These are phyloP conservation scores for Euphrasia arctica DNA, from an alignment of 305 asterid species.

Conservation along the genomic window DNA sequence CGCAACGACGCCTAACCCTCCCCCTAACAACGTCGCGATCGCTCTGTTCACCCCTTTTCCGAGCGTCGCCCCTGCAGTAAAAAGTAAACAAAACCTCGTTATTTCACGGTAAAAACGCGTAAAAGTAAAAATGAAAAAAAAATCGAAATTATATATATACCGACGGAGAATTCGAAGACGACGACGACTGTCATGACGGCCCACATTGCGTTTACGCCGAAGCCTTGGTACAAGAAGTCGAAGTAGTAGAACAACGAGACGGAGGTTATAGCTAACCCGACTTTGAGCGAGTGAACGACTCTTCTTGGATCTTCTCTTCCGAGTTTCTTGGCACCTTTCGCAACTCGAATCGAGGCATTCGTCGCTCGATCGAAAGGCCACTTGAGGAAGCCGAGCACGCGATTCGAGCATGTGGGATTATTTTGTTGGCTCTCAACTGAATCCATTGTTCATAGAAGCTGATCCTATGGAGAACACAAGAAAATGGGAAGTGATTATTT, in stretches of 20 bases:
- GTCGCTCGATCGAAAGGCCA: no score
- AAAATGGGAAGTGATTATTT: no score
- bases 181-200: constrained; percentile 56
- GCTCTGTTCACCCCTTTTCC: constrained; percentile 57
- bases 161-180: constrained; percentile 46
- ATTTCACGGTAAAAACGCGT: no score
- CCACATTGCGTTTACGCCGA: constrained; percentile 62
- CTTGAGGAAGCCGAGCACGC: no score
- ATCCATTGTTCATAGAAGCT: no score
- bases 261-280: constrained; percentile 49
- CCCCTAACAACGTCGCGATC: constrained; percentile 57
- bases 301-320: constrained; percentile 72
- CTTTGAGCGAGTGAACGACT: constrained; percentile 54
- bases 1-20: constrained; percentile 38
- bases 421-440: no score
- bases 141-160: constrained; percentile 25
- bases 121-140: no score
- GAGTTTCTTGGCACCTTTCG: constrained; percentile 26
- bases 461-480: no score
- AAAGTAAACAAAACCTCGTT: no score
- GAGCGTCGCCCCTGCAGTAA: constrained; percentile 51
- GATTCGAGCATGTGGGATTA: no score
- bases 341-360: no score
- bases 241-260: constrained; percentile 60
- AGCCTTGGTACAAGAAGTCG: constrained; percentile 42